Base-by-base conservation (phyloP, 805 yeast species). In the Candida pseudoglaebosa region DNA sequence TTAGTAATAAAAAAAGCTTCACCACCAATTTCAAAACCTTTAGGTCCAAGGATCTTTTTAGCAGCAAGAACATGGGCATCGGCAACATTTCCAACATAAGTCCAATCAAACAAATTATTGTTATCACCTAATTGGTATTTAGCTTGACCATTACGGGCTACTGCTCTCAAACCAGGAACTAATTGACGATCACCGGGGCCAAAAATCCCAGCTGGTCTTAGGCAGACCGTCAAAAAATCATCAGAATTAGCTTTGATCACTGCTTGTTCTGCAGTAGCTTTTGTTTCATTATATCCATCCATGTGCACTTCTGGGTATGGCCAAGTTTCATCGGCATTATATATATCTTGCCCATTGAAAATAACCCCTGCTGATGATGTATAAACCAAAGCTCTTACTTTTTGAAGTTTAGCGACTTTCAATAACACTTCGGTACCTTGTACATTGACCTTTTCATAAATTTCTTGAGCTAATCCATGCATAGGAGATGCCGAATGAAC, bases 141-240 rank as follows among this genome's bases (percentile, higher is more conserved):
- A 16, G 93, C 83, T 61, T 91, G 96, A 6, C 95, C 95, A 39
- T 77, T 66, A 42, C 75, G 74, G 3, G 95, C 89, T 32, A 87
- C 96, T 12, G 74, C 74, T 55, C 96, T 78, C 42, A 93, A 70
- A 3, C 95, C 95, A 9, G 99, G 99, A 33, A 93, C 93, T 54
- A 93, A 67, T 60, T 93, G 99, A 44, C 99, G 78, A 60, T 93
- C 99, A 32, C 99, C 98, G 4, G 98, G 99, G 4, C 99, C 99
- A 67, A 93, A 93, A 34, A 93, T 89, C 28, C 99, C 99, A 1
- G 99, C 96, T 1, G 99, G 99, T 46, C 99, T 77, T 35, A 93
- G 63, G 2, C 96, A 93, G 26, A 86, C 84, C 0, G 99, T 93
- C 10, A 70, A 66, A 1, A 65, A 59, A 34, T 76, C 75, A 14